Conservation (phyloP, 2,329 filamentous ascomycete species). For the Diaporthe sp. region DNA sequence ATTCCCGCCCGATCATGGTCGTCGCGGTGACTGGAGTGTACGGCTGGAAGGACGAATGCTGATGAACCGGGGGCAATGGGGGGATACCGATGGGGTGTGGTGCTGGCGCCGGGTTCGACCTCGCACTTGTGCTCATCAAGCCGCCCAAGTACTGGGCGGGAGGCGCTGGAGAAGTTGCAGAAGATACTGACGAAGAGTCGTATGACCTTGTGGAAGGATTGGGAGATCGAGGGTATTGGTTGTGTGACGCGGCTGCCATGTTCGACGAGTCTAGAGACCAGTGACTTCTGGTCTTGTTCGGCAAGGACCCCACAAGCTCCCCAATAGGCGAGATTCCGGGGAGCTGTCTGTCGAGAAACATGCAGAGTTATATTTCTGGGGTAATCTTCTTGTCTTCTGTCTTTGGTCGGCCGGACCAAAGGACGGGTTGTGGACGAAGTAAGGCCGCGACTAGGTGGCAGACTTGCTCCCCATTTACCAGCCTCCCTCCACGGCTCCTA, state of each 20-base stretch:
- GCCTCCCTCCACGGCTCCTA: conserved; percentile 29
- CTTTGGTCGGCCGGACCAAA: conserved; percentile 12
- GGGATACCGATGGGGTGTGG: conserved; percentile 68
- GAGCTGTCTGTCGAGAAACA: conserved; percentile 55
- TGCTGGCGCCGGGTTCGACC: conserved; percentile 61
- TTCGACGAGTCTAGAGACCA: conserved; percentile 50
- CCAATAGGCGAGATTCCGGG: conserved; percentile 53
- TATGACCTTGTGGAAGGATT: conserved; percentile 72
- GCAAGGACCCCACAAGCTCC: conserved; percentile 53
- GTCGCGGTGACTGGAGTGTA: conserved; percentile 64
- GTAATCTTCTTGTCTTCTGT: conserved; percentile 24
- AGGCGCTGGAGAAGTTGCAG: conserved; percentile 70
- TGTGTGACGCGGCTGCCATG: conserved; percentile 72
- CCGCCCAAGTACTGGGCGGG: conserved; percentile 65
- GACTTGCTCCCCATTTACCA: conserved; percentile 31
- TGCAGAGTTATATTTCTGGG: conserved; percentile 47
- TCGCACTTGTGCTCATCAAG: conserved; percentile 64
- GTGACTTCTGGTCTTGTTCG: conserved; percentile 51
- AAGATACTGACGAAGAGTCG: conserved; percentile 74
- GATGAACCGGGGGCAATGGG: conserved; percentile 60
- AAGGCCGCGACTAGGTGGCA: conserved; percentile 11
- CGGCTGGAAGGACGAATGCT: conserved; percentile 60
- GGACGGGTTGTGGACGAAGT: not conserved
- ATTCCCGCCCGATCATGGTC: conserved; percentile 69
- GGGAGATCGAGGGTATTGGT: conserved; percentile 70